Evolutionary conservation across 164 flowering plant species (phyloP).

Genomic region (Chloranthus sessilifolius): DNA sequence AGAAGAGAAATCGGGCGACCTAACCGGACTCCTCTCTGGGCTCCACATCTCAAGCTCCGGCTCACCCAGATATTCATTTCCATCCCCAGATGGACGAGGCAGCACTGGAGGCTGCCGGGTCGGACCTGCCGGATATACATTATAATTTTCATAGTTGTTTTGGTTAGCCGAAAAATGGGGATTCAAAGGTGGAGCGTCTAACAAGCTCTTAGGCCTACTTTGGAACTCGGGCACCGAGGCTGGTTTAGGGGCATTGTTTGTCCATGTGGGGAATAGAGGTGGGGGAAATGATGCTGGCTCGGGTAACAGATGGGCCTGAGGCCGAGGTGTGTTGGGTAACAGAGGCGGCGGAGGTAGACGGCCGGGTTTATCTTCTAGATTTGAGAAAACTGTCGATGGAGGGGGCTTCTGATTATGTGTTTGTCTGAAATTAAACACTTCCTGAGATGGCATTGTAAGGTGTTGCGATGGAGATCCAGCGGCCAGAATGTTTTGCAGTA

Average conservation of each 20-base stretch:
- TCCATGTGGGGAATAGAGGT: constrained; percentile 11
- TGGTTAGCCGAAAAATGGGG: constrained; percentile 21
- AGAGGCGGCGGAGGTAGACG: constrained; percentile 9
- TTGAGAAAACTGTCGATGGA: constrained; percentile 11
- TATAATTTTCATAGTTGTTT: constrained; percentile 26
- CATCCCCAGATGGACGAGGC: constrained; percentile 21
- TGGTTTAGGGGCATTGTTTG: constrained; percentile 6
- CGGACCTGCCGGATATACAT: constrained; percentile 12
- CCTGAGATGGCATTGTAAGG: neutral
- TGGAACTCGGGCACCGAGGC: constrained; percentile 21
- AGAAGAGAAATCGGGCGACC: constrained; percentile 18
- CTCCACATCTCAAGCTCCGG: constrained; percentile 55
- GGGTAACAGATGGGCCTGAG: constrained; percentile 5
- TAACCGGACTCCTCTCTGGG: constrained; percentile 43
- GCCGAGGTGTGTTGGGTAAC: constrained; percentile 8
- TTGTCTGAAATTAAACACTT: constrained; percentile 14
- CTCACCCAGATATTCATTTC: constrained; percentile 26
- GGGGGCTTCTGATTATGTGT: constrained; percentile 16
- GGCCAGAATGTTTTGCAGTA: constrained; percentile 9
- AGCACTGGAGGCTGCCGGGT: constrained; percentile 8
- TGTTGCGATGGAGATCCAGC: constrained; percentile 13
- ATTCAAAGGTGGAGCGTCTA: constrained; percentile 17
- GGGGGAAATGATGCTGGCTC: constrained; percentile 16
- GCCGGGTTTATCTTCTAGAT: constrained; percentile 12
- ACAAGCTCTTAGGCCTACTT: constrained; percentile 9